phyloP scores from a whole-genome alignment of 345 rosid genomes.

The Draba incana region DNA sequence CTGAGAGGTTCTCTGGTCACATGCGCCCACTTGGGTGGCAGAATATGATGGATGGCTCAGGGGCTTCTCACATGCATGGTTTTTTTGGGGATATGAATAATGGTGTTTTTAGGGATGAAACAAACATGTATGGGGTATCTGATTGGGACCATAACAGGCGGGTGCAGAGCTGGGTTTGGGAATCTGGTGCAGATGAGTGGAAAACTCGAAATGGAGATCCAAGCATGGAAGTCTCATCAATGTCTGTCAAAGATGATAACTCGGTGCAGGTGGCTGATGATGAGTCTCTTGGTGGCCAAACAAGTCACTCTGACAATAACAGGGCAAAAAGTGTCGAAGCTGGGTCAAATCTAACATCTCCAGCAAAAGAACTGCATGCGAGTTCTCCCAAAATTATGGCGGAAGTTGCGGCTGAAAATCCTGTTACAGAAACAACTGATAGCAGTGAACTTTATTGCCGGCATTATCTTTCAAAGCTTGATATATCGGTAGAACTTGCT shows the following conservation, averaged over 20 bases:
- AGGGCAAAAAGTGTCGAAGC: slow-evolving; percentile 56
- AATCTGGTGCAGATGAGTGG: slow-evolving; percentile 70
- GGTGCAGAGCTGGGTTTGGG: slow-evolving; percentile 79
- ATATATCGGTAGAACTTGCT: slow-evolving; percentile 78
- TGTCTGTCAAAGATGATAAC: slow-evolving; percentile 63
- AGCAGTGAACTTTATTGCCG: slow-evolving; percentile 35
- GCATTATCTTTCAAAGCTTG: slow-evolving; percentile 82
- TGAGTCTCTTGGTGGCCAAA: slow-evolving; percentile 54
- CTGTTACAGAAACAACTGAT: slow-evolving; percentile 42
- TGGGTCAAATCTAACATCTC: slow-evolving; percentile 48
- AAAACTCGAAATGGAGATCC: slow-evolving; percentile 77
- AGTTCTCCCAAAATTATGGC: slow-evolving; percentile 39
- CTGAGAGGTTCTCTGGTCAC: slow-evolving; percentile 82
- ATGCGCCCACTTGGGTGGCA: slow-evolving; percentile 94
- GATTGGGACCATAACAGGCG: slow-evolving; percentile 92
- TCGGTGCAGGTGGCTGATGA: slow-evolving; percentile 55
- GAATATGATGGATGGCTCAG: slow-evolving; percentile 83
- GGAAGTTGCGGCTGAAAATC: slow-evolving; percentile 48
- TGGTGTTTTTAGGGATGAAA: slow-evolving; percentile 79
- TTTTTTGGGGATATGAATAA: slow-evolving; percentile 74
- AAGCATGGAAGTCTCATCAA: slow-evolving; percentile 54
- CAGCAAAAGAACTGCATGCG: slow-evolving; percentile 50
- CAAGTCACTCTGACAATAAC: slow-evolving; percentile 49
- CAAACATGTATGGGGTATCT: slow-evolving; percentile 64
- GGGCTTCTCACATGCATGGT: slow-evolving; percentile 81